These are phyloP conservation scores for Raphanus sativus DNA, from an alignment of 345 rosid species.

Conservation along the genomic window DNA sequence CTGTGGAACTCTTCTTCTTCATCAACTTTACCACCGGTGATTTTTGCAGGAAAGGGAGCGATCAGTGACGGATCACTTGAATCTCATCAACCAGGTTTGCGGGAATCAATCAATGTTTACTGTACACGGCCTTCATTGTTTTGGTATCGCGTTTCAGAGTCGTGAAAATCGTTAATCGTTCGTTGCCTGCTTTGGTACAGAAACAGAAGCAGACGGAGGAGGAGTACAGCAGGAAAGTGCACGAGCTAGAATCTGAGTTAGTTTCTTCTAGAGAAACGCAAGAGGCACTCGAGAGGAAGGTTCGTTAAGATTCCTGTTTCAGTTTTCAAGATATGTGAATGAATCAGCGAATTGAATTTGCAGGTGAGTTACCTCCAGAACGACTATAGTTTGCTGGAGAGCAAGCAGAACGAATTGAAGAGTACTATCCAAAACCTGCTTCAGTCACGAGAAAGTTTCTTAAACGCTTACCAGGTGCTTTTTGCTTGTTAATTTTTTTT, in stretches of 20 bases:
- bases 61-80: slow-evolving; percentile 54
- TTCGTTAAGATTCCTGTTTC: slow-evolving; percentile 31
- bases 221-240: slow-evolving; percentile 54
- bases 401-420: slow-evolving; percentile 61
- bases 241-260: slow-evolving; percentile 61
- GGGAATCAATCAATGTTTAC: neutral
- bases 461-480: slow-evolving; percentile 64
- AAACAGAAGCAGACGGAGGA: slow-evolving; percentile 73
- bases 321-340: slow-evolving; percentile 10
- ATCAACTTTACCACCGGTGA: neutral
- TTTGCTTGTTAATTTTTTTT: no score
- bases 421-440: slow-evolving; percentile 57
- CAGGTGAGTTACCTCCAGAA: slow-evolving; percentile 68
- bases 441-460: slow-evolving; percentile 62
- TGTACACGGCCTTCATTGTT: neutral
- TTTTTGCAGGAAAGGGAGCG: slow-evolving; percentile 59
- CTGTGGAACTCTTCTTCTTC: slow-evolving; percentile 5
- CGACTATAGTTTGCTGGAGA: slow-evolving; percentile 63
- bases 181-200: slow-evolving; percentile 37
- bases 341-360: slow-evolving; percentile 23
- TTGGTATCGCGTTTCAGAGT: neutral
- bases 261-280: slow-evolving; percentile 51
- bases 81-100: slow-evolving; percentile 55
- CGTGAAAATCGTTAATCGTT: neutral
- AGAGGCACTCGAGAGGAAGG: slow-evolving; percentile 67